phyloP scores from a whole-genome alignment of 768 basidiomycete species.

The Russula foetens region DNA sequence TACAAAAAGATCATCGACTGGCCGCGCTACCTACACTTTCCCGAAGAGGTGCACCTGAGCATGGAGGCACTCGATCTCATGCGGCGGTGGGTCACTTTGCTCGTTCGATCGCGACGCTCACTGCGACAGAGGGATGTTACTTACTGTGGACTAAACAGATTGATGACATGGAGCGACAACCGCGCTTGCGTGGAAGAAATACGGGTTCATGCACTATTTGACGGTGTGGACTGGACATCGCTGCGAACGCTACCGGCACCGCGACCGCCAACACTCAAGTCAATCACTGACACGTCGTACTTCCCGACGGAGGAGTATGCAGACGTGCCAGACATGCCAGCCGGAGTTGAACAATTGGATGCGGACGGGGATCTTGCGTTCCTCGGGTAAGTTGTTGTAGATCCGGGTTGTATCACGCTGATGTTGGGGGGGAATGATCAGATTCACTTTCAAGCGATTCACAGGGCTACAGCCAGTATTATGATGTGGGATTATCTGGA shows the following conservation, averaged over 20 bases:
- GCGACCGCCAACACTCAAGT: constrained; percentile 87
- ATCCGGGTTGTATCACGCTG: constrained; percentile 4
- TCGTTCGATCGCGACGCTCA: background rate
- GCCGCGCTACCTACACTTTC: constrained; percentile 79
- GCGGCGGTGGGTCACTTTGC: constrained; percentile 44
- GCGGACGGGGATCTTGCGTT: constrained; percentile 52
- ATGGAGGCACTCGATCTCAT: constrained; percentile 88
- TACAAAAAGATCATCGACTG: constrained; percentile 98
- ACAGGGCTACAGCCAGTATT: constrained; percentile 25
- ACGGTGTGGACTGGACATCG: constrained; percentile 87
- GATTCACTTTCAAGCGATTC: constrained; percentile 78
- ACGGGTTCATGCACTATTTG: constrained; percentile 86
- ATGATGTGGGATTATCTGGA: background rate
- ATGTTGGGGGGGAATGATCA: constrained; percentile 22
- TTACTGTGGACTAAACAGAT: constrained; percentile 32
- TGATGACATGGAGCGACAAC: constrained; percentile 79
- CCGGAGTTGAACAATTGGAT: constrained; percentile 33
- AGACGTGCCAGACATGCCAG: constrained; percentile 50
- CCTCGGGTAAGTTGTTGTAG: constrained; percentile 34
- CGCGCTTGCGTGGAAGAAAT: constrained; percentile 78
- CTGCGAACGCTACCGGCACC: constrained; percentile 88
- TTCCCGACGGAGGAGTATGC: constrained; percentile 95
- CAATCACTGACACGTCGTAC: constrained; percentile 93
- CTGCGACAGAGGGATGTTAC: background rate
- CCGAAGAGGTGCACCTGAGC: constrained; percentile 93